Evolutionary conservation across 495 filamentous ascomycete species (phyloP).

Genomic region (Xylaria castorea): DNA sequence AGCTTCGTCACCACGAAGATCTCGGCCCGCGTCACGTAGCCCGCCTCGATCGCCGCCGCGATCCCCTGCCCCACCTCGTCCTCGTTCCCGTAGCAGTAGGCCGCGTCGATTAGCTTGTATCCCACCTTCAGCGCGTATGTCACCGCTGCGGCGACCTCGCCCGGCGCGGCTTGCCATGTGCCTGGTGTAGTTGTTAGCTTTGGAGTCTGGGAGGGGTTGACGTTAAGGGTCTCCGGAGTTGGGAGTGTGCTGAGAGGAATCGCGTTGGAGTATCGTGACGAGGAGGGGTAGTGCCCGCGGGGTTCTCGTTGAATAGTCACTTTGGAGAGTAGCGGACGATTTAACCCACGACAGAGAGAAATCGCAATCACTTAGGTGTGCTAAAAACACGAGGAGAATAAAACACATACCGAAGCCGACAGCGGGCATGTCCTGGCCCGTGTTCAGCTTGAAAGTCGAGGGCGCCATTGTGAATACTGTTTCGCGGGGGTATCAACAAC

Average conservation of each 20-base stretch:
- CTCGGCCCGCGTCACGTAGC: conserved; percentile 74
- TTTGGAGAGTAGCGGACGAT: neutral
- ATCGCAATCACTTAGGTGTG: neutral
- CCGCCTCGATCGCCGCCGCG: conserved; percentile 67
- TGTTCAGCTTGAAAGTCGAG: conserved; percentile 74
- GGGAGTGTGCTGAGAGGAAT: neutral
- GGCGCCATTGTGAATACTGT: conserved; percentile 50
- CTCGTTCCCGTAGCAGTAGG: conserved; percentile 67
- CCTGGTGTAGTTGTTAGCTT: conserved; percentile 46
- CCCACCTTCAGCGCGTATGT: conserved; percentile 64
- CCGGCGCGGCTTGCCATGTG: conserved; percentile 77
- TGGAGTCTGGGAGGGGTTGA: neutral
- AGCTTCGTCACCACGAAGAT: conserved; percentile 85
- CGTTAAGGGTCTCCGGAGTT: neutral
- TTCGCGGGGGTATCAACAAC: neutral
- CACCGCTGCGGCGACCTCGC: conserved; percentile 63
- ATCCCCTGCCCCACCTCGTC: conserved; percentile 63
- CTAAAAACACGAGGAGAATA: conserved; percentile 11
- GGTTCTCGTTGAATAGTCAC: neutral
- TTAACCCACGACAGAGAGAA: neutral
- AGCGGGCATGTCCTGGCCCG: conserved; percentile 75
- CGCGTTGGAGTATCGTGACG: neutral
- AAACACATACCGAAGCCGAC: conserved; percentile 69
- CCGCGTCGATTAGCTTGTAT: conserved; percentile 68
- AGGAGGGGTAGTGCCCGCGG: neutral